Conservation (phyloP, 495 filamentous ascomycete genomes). For the Penicillium subrubescens region DNA sequence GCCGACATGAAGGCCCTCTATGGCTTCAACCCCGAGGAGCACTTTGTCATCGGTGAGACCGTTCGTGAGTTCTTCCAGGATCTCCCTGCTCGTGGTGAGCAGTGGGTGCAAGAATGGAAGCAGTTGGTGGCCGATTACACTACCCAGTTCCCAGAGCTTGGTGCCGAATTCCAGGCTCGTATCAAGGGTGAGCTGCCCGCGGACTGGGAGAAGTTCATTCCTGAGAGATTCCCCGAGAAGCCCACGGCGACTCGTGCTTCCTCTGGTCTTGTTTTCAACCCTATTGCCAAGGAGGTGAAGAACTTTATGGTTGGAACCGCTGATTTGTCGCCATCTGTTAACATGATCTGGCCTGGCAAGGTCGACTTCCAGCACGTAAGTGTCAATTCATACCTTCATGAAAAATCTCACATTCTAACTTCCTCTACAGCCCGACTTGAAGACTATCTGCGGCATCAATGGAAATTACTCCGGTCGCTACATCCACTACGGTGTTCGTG, state of each 20-base stretch:
- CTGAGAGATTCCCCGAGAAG: conserved; percentile 45
- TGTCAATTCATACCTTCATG: background rate
- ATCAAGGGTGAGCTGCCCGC: conserved; percentile 47
- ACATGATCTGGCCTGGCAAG: conserved; percentile 58
- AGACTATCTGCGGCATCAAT: conserved; percentile 47
- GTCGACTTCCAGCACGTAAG: conserved; percentile 56
- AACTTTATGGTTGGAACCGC: conserved; percentile 62
- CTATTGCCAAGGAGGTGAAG: conserved; percentile 45
- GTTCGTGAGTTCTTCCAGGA: conserved; percentile 54
- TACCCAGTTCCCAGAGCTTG: conserved; percentile 46
- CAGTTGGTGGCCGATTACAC: conserved; percentile 45
- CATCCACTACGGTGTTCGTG: conserved; percentile 53
- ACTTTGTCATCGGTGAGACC: conserved; percentile 48
- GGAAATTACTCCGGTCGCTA: conserved; percentile 54
- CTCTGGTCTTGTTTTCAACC: conserved; percentile 53
- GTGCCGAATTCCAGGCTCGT: conserved; percentile 48
- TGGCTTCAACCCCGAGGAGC: conserved; percentile 47
- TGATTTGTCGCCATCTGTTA: conserved; percentile 59
- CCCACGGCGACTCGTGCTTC: conserved; percentile 53
- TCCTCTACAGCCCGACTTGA: conserved; percentile 38
- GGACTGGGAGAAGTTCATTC: conserved; percentile 49
- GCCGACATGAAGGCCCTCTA: conserved; percentile 50
- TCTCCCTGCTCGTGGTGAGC: conserved; percentile 38
- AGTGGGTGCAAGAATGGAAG: conserved; percentile 48
- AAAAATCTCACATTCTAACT: background rate